These are phyloP conservation scores for Nasturtium officinale DNA, from an alignment of 345 rosid genomes.

Conservation along the genomic window DNA sequence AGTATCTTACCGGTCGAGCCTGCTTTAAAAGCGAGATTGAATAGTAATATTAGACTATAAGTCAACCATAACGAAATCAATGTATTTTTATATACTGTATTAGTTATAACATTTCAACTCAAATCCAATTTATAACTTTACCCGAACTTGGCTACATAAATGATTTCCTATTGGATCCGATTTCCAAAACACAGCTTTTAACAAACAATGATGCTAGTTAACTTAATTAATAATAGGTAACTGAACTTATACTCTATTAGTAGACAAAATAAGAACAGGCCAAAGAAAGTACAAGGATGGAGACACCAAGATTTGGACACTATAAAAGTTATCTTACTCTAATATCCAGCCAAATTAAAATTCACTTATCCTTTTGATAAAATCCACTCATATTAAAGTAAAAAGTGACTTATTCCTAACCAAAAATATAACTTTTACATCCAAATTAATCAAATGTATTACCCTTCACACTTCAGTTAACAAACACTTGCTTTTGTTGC, in stretches of 20 bases:
- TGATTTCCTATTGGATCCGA: neutral
- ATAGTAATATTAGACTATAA: too few relatives aligned
- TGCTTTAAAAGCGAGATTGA: too few relatives aligned
- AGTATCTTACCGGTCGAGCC: too few relatives aligned
- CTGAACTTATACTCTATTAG: constrained; percentile 14
- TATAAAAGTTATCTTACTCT: constrained; percentile 21
- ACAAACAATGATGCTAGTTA: neutral
- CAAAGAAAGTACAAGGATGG: constrained; percentile 35
- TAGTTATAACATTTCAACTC: neutral
- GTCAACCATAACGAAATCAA: too few relatives aligned
- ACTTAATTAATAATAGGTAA: constrained; percentile 5
- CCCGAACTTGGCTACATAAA: neutral
- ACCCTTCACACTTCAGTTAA: constrained; percentile 7
- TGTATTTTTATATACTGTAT: too few relatives aligned
- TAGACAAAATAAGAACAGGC: constrained; percentile 11
- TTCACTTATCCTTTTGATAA: constrained; percentile 16
- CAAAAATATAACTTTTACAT: neutral
- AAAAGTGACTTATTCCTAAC: constrained; percentile 35
- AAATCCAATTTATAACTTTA: too few relatives aligned
- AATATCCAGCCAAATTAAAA: constrained; percentile 16
- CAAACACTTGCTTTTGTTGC: constrained; percentile 26
- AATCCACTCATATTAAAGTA: constrained; percentile 33
- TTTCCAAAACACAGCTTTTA: neutral
- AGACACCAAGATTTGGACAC: constrained; percentile 30
- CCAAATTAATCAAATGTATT: constrained; percentile 13